These are phyloP conservation scores for Neurospora hispaniola DNA, from an alignment of 495 filamentous ascomycete genomes.

Conservation along the genomic window DNA sequence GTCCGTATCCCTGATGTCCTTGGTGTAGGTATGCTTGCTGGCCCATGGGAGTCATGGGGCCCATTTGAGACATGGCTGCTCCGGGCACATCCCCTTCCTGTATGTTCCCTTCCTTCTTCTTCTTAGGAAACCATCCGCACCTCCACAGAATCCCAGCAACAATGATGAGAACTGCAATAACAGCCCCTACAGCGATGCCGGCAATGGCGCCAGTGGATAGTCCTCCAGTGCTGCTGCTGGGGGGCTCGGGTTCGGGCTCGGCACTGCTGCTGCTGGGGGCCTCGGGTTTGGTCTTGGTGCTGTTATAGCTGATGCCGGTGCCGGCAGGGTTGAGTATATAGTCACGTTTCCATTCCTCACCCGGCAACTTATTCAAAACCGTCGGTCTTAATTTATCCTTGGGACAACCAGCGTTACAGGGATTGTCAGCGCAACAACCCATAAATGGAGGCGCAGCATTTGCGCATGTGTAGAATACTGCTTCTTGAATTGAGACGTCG, in stretches of 20 bases:
- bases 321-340: neutral
- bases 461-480: slow-evolving; percentile 23
- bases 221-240: neutral
- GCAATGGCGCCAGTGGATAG: slow-evolving; percentile 7
- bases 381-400: slow-evolving; percentile 9
- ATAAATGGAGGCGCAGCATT: slow-evolving; percentile 17
- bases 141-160: slow-evolving; percentile 3
- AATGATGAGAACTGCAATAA: neutral
- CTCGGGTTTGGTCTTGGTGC: neutral
- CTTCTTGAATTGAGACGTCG: neutral
- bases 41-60: neutral
- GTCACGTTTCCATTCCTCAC: neutral
- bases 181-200: slow-evolving; percentile 7
- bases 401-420: too few relatives aligned
- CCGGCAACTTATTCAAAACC: neutral
- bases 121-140: slow-evolving; percentile 3
- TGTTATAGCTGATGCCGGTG: neutral
- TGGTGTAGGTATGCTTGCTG: neutral
- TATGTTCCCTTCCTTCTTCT: neutral
- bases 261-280: neutral
- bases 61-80: neutral
- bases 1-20: neutral
- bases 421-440: slow-evolving; percentile 18
- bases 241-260: too few relatives aligned
- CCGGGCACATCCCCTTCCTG: neutral